These are phyloP conservation scores for Solanum medicagineum DNA, from an alignment of 257 asterid species.

Conservation along the genomic window DNA sequence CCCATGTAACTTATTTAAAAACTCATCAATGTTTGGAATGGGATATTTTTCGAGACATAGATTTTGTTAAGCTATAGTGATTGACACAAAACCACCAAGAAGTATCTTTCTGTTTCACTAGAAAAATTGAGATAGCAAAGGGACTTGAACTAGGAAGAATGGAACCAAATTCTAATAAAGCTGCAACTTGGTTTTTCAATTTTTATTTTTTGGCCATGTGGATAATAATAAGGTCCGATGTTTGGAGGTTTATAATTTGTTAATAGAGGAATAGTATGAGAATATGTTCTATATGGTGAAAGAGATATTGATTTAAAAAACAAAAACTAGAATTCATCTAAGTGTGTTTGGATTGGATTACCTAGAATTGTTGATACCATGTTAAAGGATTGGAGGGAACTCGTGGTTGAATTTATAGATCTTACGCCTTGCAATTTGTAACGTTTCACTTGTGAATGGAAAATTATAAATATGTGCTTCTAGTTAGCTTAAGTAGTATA, in stretches of 20 bases:
- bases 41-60: no score
- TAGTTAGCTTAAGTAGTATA: not conserved
- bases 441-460: no score
- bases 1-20: not conserved
- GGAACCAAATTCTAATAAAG: not conserved
- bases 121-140: not conserved
- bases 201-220: not conserved
- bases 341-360: not conserved
- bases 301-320: not conserved
- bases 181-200: not conserved
- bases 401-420: not conserved
- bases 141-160: not conserved
- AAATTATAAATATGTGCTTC: not conserved
- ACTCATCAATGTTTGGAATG: not conserved
- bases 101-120: not conserved
- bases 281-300: not conserved
- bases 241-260: not conserved
- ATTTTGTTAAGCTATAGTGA: not conserved
- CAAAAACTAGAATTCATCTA: not conserved
- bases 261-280: not conserved
- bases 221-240: not conserved
- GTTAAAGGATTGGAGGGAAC: not conserved
- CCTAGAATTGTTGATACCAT: no score
- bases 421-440: not conserved
- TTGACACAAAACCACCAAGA: not conserved